phyloP scores from a whole-genome alignment of 192 early-diverging fungal genomes.

The Umbelopsis ramanniana region DNA sequence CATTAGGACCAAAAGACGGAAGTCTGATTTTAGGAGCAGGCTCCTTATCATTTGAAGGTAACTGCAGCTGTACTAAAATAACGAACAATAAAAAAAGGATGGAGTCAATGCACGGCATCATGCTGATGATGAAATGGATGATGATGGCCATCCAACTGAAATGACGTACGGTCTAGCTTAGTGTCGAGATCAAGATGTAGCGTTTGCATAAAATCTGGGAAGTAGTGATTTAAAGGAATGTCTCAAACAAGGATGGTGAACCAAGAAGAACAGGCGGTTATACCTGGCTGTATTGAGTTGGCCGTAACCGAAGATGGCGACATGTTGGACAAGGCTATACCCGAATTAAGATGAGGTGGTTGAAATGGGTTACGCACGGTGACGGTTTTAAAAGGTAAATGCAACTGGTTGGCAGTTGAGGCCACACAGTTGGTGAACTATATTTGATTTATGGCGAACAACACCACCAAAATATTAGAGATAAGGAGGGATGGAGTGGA shows the following conservation, averaged over 20 bases:
- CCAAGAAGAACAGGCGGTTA: neutral
- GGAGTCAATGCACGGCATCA: neutral
- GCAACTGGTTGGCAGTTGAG: conserved; percentile 19
- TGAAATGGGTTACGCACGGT: neutral
- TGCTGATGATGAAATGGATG: neutral
- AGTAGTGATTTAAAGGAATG: too few relatives aligned
- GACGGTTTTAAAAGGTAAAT: neutral
- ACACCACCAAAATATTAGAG: neutral
- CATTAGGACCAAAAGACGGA: conserved; percentile 24
- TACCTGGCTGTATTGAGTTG: conserved; percentile 10
- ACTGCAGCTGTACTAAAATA: conserved; percentile 35
- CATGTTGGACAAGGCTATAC: conserved; percentile 23
- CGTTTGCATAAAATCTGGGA: conserved; percentile 19
- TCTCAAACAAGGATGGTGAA: neutral
- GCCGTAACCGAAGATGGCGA: conserved; percentile 17
- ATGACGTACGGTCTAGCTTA: conserved; percentile 8
- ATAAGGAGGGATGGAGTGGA: neutral
- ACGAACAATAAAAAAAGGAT: neutral
- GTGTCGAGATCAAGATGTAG: conserved; percentile 6
- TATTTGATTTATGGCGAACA: neutral
- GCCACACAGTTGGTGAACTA: conserved; percentile 3
- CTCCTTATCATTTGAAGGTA: conserved; percentile 25
- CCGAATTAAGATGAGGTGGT: neutral
- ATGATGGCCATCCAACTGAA: neutral
- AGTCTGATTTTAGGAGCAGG: conserved; percentile 26